Conservation (phyloP, 805 yeast genomes). For the Peterozyma xylosa region DNA sequence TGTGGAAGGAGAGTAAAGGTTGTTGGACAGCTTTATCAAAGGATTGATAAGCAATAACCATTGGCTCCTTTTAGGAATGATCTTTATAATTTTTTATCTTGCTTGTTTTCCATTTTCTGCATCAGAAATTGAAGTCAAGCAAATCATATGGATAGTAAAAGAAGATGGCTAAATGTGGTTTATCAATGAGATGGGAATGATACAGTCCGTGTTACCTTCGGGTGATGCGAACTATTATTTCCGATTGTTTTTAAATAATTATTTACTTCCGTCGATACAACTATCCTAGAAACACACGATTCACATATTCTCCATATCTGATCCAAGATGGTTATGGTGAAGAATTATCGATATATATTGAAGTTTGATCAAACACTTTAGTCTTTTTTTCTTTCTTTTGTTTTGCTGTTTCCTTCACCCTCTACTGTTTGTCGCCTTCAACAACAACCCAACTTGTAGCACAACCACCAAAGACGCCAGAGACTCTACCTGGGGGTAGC, state of each 20-base stretch:
- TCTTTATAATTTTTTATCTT: too few relatives aligned
- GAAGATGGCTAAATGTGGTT: conserved; percentile 6
- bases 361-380: not conserved
- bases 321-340: conserved; percentile 71
- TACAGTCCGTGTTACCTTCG: too few relatives aligned
- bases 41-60: too few relatives aligned
- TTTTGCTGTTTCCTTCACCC: not conserved
- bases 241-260: conserved; percentile 1
- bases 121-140: too few relatives aligned
- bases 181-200: not conserved
- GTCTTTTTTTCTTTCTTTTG: conserved; percentile 1
- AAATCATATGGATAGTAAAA: conserved; percentile 3
- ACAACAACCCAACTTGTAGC: conserved; percentile 60
- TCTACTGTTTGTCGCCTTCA: conserved; percentile 2
- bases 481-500: conserved; percentile 15
- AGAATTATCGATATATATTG: conserved; percentile 67
- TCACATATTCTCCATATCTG: conserved; percentile 81
- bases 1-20: too few relatives aligned
- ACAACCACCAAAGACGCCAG: conserved; percentile 48
- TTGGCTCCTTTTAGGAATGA: too few relatives aligned
- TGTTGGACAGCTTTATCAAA: too few relatives aligned
- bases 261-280: conserved; percentile 39
- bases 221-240: not conserved
- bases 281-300: conserved; percentile 59
- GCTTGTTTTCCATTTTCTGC: too few relatives aligned